A percentile compares a stretch with the other conserved stretches of the same genome.
Evolutionary conservation across 2,329 filamentous ascomycete genomes (phyloP).

Genomic region (Sporothrix humicola): DNA sequence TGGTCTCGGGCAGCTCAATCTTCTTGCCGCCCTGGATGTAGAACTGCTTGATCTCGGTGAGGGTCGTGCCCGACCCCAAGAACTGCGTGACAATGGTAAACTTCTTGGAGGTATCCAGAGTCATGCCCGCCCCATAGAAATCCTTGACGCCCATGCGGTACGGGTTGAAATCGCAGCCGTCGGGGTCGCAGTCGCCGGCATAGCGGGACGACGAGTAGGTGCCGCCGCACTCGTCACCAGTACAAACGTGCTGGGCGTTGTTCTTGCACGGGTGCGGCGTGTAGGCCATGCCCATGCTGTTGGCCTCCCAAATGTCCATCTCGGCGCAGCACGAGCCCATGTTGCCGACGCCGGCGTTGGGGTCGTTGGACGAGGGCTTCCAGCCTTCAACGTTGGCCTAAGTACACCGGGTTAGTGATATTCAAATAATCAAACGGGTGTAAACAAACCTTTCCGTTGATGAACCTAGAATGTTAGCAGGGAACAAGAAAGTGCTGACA

Average conservation of each 20-base stretch:
- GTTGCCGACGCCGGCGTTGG: constrained; percentile 55
- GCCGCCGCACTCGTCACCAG: constrained; percentile 53
- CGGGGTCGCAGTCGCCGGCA: constrained; percentile 64
- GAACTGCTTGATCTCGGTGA: constrained; percentile 63
- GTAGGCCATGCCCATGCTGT: constrained; percentile 62
- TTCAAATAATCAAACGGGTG: neutral
- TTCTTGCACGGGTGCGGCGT: constrained; percentile 64
- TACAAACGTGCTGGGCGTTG: constrained; percentile 52
- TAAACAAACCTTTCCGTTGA: too few species aligned
- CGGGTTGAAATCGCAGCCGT: constrained; percentile 69
- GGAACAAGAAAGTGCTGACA: too few species aligned
- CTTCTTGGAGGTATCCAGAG: constrained; percentile 61
- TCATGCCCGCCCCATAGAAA: constrained; percentile 60
- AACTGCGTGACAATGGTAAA: constrained; percentile 70
- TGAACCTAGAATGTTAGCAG: too few species aligned
- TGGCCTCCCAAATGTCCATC: constrained; percentile 68
- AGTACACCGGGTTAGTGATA: neutral
- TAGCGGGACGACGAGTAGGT: constrained; percentile 48
- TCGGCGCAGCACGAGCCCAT: constrained; percentile 62
- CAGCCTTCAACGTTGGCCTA: constrained; percentile 51
- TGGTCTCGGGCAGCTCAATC: constrained; percentile 51
- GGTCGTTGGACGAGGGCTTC: constrained; percentile 57
- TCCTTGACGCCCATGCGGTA: constrained; percentile 65
- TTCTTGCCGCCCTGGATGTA: constrained; percentile 65
- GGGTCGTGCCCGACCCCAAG: constrained; percentile 52